Evolutionary conservation across 768 basidiomycete genomes (phyloP), one percentile per base, ranked within the genome.

Genomic region (Hypholoma sublateritium): DNA sequence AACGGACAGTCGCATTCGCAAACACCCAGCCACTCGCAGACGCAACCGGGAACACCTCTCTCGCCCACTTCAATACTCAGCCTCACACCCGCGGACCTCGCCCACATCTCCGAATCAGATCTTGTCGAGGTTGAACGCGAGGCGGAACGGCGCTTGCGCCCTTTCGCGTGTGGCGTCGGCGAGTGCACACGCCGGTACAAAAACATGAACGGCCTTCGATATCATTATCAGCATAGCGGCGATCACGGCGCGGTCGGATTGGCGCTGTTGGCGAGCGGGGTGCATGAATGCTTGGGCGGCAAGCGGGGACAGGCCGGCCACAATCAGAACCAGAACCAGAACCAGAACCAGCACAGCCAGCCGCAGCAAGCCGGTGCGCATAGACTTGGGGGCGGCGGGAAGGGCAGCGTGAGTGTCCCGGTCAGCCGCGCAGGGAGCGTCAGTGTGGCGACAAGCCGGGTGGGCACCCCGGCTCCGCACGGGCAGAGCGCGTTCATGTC

Each of bases 181-280:
- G 89, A 91, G 62, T 92, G 91, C 65, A 80, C 83, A 69, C 82
- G 95, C 67, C 73, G 95, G 67, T 98, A 98, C 77, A 95, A 98
- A 82, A 98, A 99, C 69, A 96, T 98, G 95, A 98, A 98, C 71
- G 96, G 96, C 0, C 75, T 98, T 59, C 74, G 91, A 66, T 98
- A 98, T 61, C 96, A 98, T 73, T 98, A 98, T 69, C 91, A 95
- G 71, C 96, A 98, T 72, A 90, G 90, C 19, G 96, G 95, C 11
- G 93, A 95, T 42, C 97, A 98, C 71, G 96, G 96, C 3, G 88
- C 90, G 5, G 80, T 93, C 41, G 97, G 97, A 5, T 78, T 98
- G 0, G 84, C 87, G 43, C 75, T 97, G 64, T 80, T 98, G 43
- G 91, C 92, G 3, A 83, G 82, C 51, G 90, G 91, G 3, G 77